phyloP scores from a whole-genome alignment of 176 grass and related monocot genomes.

The Ensete ventricosum region DNA sequence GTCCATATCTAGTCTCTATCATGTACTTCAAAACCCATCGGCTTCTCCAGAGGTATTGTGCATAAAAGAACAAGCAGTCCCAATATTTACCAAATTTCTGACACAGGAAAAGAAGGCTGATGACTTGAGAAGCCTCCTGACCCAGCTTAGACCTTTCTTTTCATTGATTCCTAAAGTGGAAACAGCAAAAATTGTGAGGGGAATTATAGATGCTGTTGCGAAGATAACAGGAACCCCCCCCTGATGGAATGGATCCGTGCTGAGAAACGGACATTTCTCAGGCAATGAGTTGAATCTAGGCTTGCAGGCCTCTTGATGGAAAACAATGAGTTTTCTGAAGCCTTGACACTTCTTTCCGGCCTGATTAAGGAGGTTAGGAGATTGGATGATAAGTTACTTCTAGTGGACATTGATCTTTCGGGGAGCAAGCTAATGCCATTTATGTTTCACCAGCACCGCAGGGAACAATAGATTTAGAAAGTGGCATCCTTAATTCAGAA shows the following conservation, averaged over 20 bases:
- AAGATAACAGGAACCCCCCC: slow-evolving; percentile 69
- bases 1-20: slow-evolving; percentile 66
- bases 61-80: slow-evolving; percentile 69
- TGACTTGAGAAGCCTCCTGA: slow-evolving; percentile 60
- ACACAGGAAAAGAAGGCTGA: slow-evolving; percentile 64
- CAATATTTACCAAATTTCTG: slow-evolving; percentile 55
- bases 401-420: slow-evolving; percentile 86
- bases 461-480: slow-evolving; percentile 84
- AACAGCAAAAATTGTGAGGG: slow-evolving; percentile 80
- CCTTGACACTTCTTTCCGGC: slow-evolving; percentile 51
- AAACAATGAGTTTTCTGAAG: slow-evolving; percentile 70
- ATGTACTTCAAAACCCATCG: slow-evolving; percentile 50
- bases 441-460: slow-evolving; percentile 83
- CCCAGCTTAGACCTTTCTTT: slow-evolving; percentile 71
- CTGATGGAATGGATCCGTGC: slow-evolving; percentile 75
- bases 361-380: slow-evolving; percentile 88
- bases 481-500: slow-evolving; percentile 79
- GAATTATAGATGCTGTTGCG: slow-evolving; percentile 60
- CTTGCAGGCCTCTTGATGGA: slow-evolving; percentile 69
- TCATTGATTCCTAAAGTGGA: slow-evolving; percentile 76
- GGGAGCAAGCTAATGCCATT: slow-evolving; percentile 89
- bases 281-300: slow-evolving; percentile 73
- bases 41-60: slow-evolving; percentile 59
- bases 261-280: slow-evolving; percentile 80
- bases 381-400: slow-evolving; percentile 75